Base-by-base conservation (phyloP, 257 asterid species). In the Solanum clarkiae region DNA sequence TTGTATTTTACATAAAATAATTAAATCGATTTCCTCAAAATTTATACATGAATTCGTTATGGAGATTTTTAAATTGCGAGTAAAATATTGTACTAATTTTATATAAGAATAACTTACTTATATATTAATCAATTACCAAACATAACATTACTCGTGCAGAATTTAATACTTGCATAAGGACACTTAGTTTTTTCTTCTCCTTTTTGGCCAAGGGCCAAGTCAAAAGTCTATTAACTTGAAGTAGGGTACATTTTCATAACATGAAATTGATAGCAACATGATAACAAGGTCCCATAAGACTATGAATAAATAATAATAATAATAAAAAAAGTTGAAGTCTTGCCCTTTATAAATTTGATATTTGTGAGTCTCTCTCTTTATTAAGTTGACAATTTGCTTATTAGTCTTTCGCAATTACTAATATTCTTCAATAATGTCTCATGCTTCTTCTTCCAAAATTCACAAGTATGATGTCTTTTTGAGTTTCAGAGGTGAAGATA, bases 11-110 rank as follows among this genome's bases (percentile, higher is more conserved):
- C 0, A 57, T 0, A 57, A 57, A 57, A 3, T 57, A 57, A 18
- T 56, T 56, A 57, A 11, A 57, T 57, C 8, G 0, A 8, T 56
- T 57, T 57, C 1, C 5, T 18, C 2, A 56, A 7, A 18, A 3
- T 2, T 18, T 56, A 56, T 56, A 1, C 5, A 55, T 55, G 18
- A 0, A 55, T 55, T 55, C 16, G 7, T 55, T 55, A 2, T 6
- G 2, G 0, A 0, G 0, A 0, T 17, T 56, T 56, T 7, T 0
- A 3, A 56, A 17, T 17, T 18, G 0, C 6, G 0, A 57, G 20
- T 57, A 2, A 57, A 56, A 56, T 17, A 45, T 1, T 9, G 2
- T 45, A 45, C 0, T 45, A 45, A 45, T 45, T 45, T 9, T 45
- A 45, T 45, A 45, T 2, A 45, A 1, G 1, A 8, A 44, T 7